Conservation (phyloP, 306 rosid species). For the Trifolium repens region DNA sequence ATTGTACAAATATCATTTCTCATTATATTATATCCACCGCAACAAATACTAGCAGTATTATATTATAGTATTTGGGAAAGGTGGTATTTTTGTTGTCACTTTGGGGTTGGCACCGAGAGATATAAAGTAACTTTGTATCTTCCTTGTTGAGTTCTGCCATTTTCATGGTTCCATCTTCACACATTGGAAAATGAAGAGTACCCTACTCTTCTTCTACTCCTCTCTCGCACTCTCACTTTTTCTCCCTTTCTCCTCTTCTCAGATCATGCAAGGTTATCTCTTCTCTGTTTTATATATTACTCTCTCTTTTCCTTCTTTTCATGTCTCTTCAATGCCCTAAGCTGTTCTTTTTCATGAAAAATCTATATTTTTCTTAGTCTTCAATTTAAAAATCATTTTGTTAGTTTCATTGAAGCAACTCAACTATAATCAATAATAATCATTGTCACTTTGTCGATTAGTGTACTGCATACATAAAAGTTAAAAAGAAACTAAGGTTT, state of each 20-base stretch:
- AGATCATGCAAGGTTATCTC: conserved; percentile 47
- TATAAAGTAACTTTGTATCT: conserved; percentile 2
- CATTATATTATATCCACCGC: no score
- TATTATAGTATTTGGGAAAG: neutral
- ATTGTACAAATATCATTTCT: no score
- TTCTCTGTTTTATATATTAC: neutral
- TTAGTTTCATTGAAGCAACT: neutral
- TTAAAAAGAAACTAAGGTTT: conserved; percentile 8
- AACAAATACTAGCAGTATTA: no score
- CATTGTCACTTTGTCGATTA: conserved; percentile 2
- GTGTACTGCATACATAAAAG: neutral
- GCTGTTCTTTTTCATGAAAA: neutral
- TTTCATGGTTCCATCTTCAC: conserved; percentile 6
- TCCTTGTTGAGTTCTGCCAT: neutral
- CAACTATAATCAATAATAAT: neutral
- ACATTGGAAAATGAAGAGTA: conserved; percentile 15
- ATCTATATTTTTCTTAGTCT: neutral
- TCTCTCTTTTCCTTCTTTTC: neutral
- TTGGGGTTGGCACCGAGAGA: conserved; percentile 1
- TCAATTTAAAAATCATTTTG: neutral
- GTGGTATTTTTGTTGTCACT: neutral
- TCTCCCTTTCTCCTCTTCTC: conserved; percentile 40
- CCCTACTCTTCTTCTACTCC: neutral
- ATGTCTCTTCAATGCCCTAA: conserved; percentile 2
- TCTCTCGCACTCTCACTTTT: conserved; percentile 24